Evolutionary conservation across 495 filamentous ascomycete species (phyloP).

Genomic region (Xylaria flabelliformis): DNA sequence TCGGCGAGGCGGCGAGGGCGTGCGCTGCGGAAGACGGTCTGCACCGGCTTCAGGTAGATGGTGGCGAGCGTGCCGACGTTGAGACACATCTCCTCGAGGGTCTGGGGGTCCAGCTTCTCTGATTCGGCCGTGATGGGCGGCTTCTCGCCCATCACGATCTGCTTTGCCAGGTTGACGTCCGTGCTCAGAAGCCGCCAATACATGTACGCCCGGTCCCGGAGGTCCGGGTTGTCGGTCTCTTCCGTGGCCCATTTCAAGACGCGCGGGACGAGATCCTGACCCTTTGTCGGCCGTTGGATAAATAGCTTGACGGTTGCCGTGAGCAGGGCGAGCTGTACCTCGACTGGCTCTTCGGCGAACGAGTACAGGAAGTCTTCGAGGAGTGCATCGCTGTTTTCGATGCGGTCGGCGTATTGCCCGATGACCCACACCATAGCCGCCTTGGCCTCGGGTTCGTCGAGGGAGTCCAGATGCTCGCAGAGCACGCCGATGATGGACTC

Average conservation of each 20-base stretch:
- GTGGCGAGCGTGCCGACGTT: constrained; percentile 96
- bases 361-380: constrained; percentile 94
- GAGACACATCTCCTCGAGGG: constrained; percentile 95
- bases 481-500: constrained; percentile 95
- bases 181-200: constrained; percentile 98
- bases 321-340: constrained; percentile 92
- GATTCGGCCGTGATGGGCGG: constrained; percentile 95
- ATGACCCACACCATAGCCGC: constrained; percentile 99
- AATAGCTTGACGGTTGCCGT: constrained; percentile 98
- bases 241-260: constrained; percentile 99
- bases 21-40: constrained; percentile 95
- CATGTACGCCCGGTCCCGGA: constrained; percentile 96
- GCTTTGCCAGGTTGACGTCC: constrained; percentile 83
- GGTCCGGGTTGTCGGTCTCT: constrained; percentile 97
- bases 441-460: constrained; percentile 99
- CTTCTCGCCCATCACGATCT: constrained; percentile 95
- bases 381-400: constrained; percentile 92
- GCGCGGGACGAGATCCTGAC: constrained; percentile 90
- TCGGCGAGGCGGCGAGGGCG: constrained; percentile 78
- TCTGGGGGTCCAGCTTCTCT: constrained; percentile 89
- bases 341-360: constrained; percentile 91
- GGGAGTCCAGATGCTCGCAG: constrained; percentile 93
- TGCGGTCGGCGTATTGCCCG: constrained; percentile 94
- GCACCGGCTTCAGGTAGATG: constrained; percentile 96
- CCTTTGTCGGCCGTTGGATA: constrained; percentile 95